Conservation (phyloP, 192 early-diverging fungal genomes). For the Geosiphon pyriformis region DNA sequence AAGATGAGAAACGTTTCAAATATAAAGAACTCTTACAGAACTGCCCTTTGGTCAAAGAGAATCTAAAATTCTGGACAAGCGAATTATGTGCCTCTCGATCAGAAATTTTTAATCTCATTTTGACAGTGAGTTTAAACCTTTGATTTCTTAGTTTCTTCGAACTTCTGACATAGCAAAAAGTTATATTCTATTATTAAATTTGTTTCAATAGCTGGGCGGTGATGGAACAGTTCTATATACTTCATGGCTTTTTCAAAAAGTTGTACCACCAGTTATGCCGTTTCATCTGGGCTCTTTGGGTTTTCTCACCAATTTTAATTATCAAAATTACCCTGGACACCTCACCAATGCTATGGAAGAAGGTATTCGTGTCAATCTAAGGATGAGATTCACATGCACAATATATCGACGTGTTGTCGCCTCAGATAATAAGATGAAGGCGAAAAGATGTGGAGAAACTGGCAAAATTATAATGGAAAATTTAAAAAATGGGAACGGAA, state of each 20-base stretch:
- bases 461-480: constrained; percentile 21
- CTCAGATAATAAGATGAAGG: constrained; percentile 24
- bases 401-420: constrained; percentile 60
- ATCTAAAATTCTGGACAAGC: constrained; percentile 68
- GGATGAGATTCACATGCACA: constrained; percentile 89
- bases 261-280: constrained; percentile 88
- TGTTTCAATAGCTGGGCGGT: constrained; percentile 65
- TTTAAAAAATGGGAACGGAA: background rate
- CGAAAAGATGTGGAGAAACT: constrained; percentile 38
- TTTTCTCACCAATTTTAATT: constrained; percentile 89
- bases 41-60: constrained; percentile 37
- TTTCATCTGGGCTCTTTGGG: constrained; percentile 93
- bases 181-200: background rate
- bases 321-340: constrained; percentile 50
- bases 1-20: constrained; percentile 51
- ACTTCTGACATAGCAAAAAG: background rate
- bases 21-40: constrained; percentile 41
- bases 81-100: constrained; percentile 63
- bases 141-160: background rate
- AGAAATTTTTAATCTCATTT: constrained; percentile 79
- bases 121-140: constrained; percentile 55
- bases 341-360: constrained; percentile 57
- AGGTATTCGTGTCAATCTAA: constrained; percentile 77
- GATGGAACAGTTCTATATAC: constrained; percentile 95
- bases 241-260: constrained; percentile 81